Evolutionary conservation across 148 eudicot genomes (phyloP).

Genomic region (Rhododendron williamsianum): DNA sequence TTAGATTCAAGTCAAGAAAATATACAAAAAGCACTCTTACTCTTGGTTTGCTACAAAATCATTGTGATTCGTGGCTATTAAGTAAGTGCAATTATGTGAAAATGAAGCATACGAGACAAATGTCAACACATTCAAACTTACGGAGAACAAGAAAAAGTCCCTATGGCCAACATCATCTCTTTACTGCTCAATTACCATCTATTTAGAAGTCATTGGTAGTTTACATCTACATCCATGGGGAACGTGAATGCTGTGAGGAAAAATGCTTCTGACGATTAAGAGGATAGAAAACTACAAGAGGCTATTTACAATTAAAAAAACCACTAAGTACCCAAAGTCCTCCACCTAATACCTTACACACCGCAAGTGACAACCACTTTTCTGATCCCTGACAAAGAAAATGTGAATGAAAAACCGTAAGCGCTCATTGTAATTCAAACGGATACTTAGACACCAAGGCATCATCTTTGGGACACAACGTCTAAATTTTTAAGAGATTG

Average conservation of each 20-base stretch:
- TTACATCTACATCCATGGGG: neutral
- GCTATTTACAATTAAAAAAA: neutral
- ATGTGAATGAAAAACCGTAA: neutral
- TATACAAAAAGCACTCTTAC: no score
- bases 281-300: neutral
- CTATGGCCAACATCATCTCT: no score
- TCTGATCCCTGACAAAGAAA: neutral
- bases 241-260: neutral
- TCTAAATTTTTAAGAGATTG: neutral
- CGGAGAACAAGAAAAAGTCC: no score
- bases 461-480: neutral
- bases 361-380: neutral
- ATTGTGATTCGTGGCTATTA: no score
- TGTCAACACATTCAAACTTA: no score
- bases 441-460: neutral
- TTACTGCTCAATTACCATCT: no score
- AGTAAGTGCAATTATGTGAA: no score
- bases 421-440: neutral
- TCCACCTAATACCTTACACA: neutral
- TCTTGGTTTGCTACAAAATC: no score
- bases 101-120: no score
- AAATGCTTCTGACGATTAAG: neutral
- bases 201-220: no score
- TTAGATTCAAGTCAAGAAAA: no score
- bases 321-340: neutral